Evolutionary conservation across 1,284 basidiomycete genomes (phyloP).

Genomic region (Fomitopsis palustris): DNA sequence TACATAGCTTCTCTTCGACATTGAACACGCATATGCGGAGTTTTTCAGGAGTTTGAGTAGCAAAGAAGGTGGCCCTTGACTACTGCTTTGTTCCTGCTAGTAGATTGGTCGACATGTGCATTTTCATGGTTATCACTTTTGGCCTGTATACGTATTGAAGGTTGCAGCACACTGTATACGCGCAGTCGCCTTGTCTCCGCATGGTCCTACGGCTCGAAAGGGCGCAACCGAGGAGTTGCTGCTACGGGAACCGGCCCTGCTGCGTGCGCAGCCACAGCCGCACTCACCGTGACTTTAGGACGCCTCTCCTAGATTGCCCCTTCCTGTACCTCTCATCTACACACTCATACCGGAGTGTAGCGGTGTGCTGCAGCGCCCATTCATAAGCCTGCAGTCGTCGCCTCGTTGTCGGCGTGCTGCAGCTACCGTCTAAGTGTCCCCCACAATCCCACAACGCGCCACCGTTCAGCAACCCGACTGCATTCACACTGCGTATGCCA

Average conservation of each 20-base stretch:
- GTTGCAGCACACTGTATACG: not conserved
- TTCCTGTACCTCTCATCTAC: not conserved
- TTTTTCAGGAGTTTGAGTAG: constrained; percentile 86
- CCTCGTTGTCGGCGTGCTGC: too few relatives aligned
- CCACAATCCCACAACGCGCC: not conserved
- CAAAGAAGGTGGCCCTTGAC: constrained; percentile 24
- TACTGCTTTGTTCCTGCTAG: not conserved
- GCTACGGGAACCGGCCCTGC: not conserved
- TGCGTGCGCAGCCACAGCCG: not conserved
- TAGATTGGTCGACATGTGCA: not conserved
- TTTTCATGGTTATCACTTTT: not conserved
- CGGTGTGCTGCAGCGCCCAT: not conserved
- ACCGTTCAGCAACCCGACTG: not conserved
- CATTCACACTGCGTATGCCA: constrained; percentile 9
- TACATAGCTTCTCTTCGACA: constrained; percentile 88
- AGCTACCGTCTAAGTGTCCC: not conserved
- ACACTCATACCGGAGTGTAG: not conserved
- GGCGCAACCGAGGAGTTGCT: not conserved
- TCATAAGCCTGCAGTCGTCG: not conserved
- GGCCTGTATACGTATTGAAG: too few relatives aligned
- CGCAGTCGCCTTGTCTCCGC: not conserved
- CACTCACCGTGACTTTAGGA: not conserved
- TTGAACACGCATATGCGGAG: constrained; percentile 95
- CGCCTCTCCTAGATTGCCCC: not conserved
- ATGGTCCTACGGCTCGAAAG: not conserved